These are phyloP conservation scores for Didymella exigua DNA, from an alignment of 2,329 filamentous ascomycete genomes.

Conservation along the genomic window DNA sequence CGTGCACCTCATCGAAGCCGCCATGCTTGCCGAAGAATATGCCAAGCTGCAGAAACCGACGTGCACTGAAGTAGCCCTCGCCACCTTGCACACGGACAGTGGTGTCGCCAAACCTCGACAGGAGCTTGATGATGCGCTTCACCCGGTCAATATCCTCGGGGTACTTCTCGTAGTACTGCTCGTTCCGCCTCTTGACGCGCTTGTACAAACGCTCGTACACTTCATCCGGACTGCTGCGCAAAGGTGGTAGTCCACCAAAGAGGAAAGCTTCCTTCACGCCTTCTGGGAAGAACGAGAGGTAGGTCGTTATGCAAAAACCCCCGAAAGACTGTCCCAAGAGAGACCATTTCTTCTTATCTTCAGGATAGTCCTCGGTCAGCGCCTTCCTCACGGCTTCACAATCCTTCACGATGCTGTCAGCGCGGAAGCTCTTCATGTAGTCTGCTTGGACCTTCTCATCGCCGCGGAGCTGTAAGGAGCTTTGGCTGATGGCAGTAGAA, in stretches of 20 bases:
- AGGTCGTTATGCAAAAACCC: conserved; percentile 83
- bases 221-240: conserved; percentile 72
- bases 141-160: conserved; percentile 77
- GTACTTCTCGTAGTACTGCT: conserved; percentile 81
- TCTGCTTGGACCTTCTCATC: conserved; percentile 70
- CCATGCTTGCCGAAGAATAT: conserved; percentile 77
- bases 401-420: conserved; percentile 88
- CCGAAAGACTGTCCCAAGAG: conserved; percentile 92
- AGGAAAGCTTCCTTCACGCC: conserved; percentile 81
- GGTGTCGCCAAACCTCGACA: conserved; percentile 62
- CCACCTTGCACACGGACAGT: conserved; percentile 72
- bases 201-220: conserved; percentile 75
- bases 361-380: conserved; percentile 71
- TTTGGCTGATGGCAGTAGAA: conserved; percentile 77
- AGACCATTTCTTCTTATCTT: conserved; percentile 77
- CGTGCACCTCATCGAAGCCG: conserved; percentile 45
- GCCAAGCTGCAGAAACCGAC: conserved; percentile 77
- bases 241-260: conserved; percentile 80
- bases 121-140: conserved; percentile 67
- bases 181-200: conserved; percentile 73
- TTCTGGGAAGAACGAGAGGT: conserved; percentile 79
- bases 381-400: conserved; percentile 82
- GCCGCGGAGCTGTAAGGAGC: conserved; percentile 70
- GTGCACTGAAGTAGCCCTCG: conserved; percentile 69
- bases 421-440: conserved; percentile 83